phyloP scores from a whole-genome alignment of 345 rosid species.

The Salix arbutifolia region DNA sequence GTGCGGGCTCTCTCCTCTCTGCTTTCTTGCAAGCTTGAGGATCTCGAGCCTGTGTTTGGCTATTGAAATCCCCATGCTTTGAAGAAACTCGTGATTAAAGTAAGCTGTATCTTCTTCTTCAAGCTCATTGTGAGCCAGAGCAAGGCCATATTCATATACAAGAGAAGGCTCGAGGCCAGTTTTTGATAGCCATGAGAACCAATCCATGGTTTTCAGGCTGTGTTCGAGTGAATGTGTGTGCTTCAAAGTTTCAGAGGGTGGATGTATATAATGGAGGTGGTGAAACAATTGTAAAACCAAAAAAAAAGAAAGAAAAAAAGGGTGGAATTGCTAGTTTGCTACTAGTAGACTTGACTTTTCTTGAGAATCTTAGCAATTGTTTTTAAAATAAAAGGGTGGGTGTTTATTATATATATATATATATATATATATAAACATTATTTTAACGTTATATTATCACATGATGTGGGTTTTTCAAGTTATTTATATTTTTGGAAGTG shows the following conservation, averaged over 20 bases:
- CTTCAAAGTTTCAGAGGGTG: background rate
- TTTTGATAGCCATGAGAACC: slow-evolving; percentile 92
- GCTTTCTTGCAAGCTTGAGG: slow-evolving; percentile 68
- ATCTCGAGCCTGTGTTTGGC: slow-evolving; percentile 96
- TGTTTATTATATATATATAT: too few relatives aligned
- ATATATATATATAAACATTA: too few relatives aligned
- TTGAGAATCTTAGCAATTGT: background rate
- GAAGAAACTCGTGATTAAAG: slow-evolving; percentile 94
- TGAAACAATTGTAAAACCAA: background rate
- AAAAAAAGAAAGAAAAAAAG: background rate
- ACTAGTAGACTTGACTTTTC: background rate
- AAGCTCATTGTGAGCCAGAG: slow-evolving; percentile 82
- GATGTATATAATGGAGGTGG: background rate
- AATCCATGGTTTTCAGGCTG: slow-evolving; percentile 50
- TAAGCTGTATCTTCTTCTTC: slow-evolving; percentile 67
- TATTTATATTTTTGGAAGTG: too few relatives aligned
- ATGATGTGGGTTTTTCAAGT: too few relatives aligned
- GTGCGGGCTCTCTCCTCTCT: slow-evolving; percentile 28
- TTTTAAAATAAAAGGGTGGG: too few relatives aligned
- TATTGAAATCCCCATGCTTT: slow-evolving; percentile 91
- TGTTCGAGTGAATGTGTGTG: background rate
- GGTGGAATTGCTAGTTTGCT: background rate
- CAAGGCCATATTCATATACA: slow-evolving; percentile 72
- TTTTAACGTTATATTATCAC: too few relatives aligned
- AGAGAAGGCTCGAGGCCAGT: slow-evolving; percentile 68